phyloP scores from a whole-genome alignment of 2,329 filamentous ascomycete genomes.

The Colletotrichum brevisporum region DNA sequence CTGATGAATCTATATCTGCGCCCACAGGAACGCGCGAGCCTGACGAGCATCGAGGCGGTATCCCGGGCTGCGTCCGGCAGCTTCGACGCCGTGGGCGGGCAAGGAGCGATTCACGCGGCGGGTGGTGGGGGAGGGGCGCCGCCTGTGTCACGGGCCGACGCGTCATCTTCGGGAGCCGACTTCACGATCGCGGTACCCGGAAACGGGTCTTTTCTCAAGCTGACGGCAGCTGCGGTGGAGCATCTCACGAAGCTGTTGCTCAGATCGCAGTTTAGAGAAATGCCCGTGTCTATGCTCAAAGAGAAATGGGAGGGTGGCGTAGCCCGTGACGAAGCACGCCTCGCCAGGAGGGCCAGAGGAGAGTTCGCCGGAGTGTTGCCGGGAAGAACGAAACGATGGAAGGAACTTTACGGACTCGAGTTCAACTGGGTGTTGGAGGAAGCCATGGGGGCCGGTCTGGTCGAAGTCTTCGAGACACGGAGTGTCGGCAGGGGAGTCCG shows the following conservation, averaged over 20 bases:
- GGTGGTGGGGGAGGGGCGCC: constrained; percentile 67
- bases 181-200: constrained; percentile 76
- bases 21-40: constrained; percentile 67
- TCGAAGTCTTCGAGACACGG: constrained; percentile 82
- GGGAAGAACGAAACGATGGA: constrained; percentile 78
- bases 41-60: constrained; percentile 74
- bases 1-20: constrained; percentile 59
- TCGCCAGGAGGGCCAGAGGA: constrained; percentile 66
- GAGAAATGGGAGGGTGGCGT: constrained; percentile 81
- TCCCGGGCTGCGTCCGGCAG: constrained; percentile 78
- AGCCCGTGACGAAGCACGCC: constrained; percentile 59
- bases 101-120: constrained; percentile 73
- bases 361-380: constrained; percentile 71
- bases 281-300: constrained; percentile 71
- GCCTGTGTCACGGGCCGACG: constrained; percentile 45
- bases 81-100: constrained; percentile 77
- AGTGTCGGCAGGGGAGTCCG: constrained; percentile 79
- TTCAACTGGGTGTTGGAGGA: constrained; percentile 82
- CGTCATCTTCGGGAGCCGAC: constrained; percentile 48
- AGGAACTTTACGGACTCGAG: constrained; percentile 75
- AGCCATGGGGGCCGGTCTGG: constrained; percentile 76
- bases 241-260: constrained; percentile 73
- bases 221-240: constrained; percentile 72
- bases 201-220: constrained; percentile 76
- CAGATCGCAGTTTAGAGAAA: constrained; percentile 73